phyloP scores from a whole-genome alignment of 495 filamentous ascomycete genomes.

The Trichoderma orchidacearum region DNA sequence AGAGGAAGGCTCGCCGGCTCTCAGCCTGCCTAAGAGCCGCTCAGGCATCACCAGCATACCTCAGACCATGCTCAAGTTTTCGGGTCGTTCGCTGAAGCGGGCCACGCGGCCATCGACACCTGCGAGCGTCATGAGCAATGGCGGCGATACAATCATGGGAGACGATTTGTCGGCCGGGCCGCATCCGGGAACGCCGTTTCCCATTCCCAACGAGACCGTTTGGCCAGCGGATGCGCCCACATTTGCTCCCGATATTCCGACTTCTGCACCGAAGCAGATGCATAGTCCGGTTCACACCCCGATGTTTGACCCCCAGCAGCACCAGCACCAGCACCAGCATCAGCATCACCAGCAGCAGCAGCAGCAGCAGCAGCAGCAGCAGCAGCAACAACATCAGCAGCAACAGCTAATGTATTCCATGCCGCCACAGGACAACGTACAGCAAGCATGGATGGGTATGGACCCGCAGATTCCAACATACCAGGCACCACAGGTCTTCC shows the following conservation, averaged over 20 bases:
- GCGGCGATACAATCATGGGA: slow-evolving; percentile 2
- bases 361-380: neutral
- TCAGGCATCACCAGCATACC: neutral
- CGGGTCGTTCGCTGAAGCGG: neutral
- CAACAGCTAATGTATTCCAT: neutral
- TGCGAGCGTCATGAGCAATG: neutral
- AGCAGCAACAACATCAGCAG: neutral
- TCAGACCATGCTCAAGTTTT: neutral
- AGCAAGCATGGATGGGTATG: neutral
- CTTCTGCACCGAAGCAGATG: neutral
- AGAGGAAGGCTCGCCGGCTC: neutral
- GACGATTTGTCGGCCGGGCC: neutral
- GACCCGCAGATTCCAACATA: neutral
- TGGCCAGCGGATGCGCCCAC: neutral
- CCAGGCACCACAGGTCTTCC: neutral
- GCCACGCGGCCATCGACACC: neutral
- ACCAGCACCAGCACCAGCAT: neutral
- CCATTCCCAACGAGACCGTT: slow-evolving; percentile 1
- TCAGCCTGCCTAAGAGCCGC: neutral
- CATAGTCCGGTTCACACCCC: neutral
- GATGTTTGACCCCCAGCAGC: neutral
- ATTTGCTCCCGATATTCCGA: neutral
- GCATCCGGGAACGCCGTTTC: slow-evolving; percentile 3
- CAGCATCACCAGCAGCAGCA: neutral
- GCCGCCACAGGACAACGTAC: neutral